Evolutionary conservation across 805 yeast species (phyloP), one percentile per base, ranked within the genome.

Genomic region (Limtongozyma cylindracea): DNA sequence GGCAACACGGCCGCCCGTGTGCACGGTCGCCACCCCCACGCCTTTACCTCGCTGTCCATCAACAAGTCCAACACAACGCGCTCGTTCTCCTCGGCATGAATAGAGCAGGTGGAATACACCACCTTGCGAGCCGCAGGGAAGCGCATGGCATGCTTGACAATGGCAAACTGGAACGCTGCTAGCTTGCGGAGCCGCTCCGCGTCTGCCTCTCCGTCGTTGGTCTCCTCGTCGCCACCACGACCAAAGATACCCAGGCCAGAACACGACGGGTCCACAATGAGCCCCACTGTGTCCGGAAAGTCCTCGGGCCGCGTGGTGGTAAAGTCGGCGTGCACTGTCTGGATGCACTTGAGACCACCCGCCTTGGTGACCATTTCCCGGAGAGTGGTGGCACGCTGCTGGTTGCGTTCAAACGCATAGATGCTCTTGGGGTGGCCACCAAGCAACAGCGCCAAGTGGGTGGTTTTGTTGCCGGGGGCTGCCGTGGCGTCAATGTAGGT

Each of bases 241-340:
- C 95, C 94, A 48, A 84, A 84, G 19, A 88, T 88, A 3, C 99
- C 99, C 21, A 91, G 72, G 1, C 99, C 99, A 12, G 94, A 78
- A 42, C 99, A 88, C 3, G 94, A 77, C 0, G 99, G 99, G 42
- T 88, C 99, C 3, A 88, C 91, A 3, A 88, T 53, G 19, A 88
- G 47, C 0, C 91, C 93, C 0, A 77, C 67, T 4, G 78, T 72
- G 10, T 61, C 56, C 2, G 56, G 48, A 28, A 53, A 74, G 20
- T 69, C 71, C 2, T 33, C 32, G 0, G 88, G 74, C 12, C 56
- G 48, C 3, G 61, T 45, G 3, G 52, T 37, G 7, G 80, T 69
- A 38, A 74, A 74, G 41, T 74, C 91, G 10, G 69, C 63, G 22
- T 48, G 55, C 11, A 54, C 50, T 10, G 62, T 56, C 9, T 64